Conservation (phyloP, 1,284 basidiomycete genomes). For the Thecaphora thlaspeos region DNA sequence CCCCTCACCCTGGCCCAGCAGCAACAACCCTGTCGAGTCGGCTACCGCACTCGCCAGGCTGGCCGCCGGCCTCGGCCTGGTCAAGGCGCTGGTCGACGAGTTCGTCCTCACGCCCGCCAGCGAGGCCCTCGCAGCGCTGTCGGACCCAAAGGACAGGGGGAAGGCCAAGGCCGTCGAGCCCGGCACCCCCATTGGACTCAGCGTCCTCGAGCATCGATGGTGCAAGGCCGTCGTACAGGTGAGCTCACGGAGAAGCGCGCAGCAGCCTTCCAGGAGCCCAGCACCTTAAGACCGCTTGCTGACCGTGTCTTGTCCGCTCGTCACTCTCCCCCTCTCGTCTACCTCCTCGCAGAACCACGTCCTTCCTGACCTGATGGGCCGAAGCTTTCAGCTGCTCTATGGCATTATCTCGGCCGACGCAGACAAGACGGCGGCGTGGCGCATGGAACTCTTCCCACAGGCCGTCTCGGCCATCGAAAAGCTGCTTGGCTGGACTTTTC, state of each 20-base stretch:
- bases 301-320: too few species aligned
- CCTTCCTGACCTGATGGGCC: conserved; percentile 32
- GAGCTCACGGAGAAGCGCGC: too few species aligned
- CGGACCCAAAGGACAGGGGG: neutral
- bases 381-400: conserved; percentile 34
- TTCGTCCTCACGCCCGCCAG: conserved; percentile 32
- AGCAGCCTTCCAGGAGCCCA: too few species aligned
- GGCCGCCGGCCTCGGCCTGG: conserved; percentile 29
- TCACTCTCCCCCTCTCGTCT: too few species aligned
- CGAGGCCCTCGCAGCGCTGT: conserved; percentile 13
- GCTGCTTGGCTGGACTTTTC: conserved; percentile 41
- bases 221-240: conserved; percentile 41
- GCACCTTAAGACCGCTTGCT: too few species aligned
- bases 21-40: conserved; percentile 13
- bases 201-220: conserved; percentile 34
- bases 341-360: conserved; percentile 16
- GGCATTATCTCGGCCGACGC: conserved; percentile 22
- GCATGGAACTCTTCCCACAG: conserved; percentile 23
- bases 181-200: conserved; percentile 39
- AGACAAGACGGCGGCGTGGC: conserved; percentile 9
- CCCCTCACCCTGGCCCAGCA: conserved; percentile 24
- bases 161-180: conserved; percentile 16
- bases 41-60: conserved; percentile 13
- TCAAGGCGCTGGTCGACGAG: conserved; percentile 32
- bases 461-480: conserved; percentile 34